Percentiles rank a stretch among this genome's conserved stretches.
These are phyloP conservation scores for Yamadazyma kitorensis DNA, from an alignment of 805 yeast species.

Conservation along the genomic window DNA sequence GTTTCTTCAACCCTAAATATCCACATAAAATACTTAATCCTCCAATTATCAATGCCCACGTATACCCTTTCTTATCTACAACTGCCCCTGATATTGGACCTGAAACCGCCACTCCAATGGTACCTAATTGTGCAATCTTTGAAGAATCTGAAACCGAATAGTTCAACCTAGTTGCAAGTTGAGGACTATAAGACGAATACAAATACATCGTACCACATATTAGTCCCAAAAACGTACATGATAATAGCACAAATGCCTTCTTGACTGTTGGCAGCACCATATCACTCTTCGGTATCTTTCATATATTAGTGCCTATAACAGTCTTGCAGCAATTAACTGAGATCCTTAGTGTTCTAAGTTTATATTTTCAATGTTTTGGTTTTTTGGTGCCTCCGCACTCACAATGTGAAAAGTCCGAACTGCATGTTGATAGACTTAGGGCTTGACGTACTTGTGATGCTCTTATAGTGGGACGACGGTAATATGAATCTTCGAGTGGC, in stretches of 20 bases:
- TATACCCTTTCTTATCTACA: conserved; percentile 63
- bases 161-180: conserved; percentile 55
- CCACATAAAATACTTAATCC: conserved; percentile 50
- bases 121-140: conserved; percentile 62
- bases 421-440: too few species aligned
- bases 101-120: conserved; percentile 57
- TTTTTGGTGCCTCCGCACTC: too few species aligned
- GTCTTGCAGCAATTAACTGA: too few species aligned
- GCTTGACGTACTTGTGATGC: too few species aligned
- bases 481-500: too few species aligned
- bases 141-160: conserved; percentile 65
- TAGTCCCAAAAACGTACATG: conserved; percentile 44
- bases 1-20: conserved; percentile 52
- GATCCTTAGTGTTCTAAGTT: too few species aligned
- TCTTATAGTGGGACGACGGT: too few species aligned
- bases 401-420: too few species aligned
- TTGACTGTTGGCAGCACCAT: conserved; percentile 19
- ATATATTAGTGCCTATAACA: too few species aligned
- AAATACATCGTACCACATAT: conserved; percentile 74
- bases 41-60: conserved; percentile 50
- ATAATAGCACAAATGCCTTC: conserved; percentile 23
- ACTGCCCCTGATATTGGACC: conserved; percentile 70
- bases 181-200: conserved; percentile 78
- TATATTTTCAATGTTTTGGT: too few species aligned
- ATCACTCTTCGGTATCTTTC: too few species aligned